Base-by-base conservation (phyloP, 163 green algal species). In the Scenedesmus sp. region DNA sequence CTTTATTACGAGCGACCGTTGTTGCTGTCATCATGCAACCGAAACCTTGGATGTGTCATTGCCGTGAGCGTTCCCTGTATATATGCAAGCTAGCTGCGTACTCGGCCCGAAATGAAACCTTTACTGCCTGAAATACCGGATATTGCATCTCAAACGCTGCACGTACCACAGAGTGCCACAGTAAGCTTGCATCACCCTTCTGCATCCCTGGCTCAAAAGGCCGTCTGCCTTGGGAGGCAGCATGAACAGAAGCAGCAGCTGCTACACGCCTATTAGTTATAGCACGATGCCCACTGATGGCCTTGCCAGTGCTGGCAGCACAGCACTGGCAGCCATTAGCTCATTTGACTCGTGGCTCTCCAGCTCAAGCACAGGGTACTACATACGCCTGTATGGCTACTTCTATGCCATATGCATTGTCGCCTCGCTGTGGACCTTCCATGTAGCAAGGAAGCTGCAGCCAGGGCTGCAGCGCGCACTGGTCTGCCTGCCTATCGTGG, bases 371-470 rank as follows among this genome's bases (percentile, higher is more conserved):
- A 66, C 46, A 57, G 85, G 85, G n/a, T 90, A 90, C 52, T 70
- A 70, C 66, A 90, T 55, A 54, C 73, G 85, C 73, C 52, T 90
- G 10, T 90, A 83, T 55, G 85, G 46, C 7, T 82, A 83, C 23
- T 90, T 83, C 52, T 90, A 90, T n/a, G 52, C 85, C 59, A 90
- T 90, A 73, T 70, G 85, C 46, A 83, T 90, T 55, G 46, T 90
- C 1, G 85, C 85, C 52, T 67, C 85, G 26, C 56, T 77, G 2
- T 92, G 88, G 88, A 82, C 89, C 18, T 92, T 85, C 88, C 64
- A 64, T 56, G 64, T 88, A 8, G 88, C 82, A 46, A 46, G 59
- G 16, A 15, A 54, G n/a, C 67, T 84, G 82, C 60, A 10, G 13
- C 82, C 82, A 10, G 81, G 82, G 13, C 18, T 23, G 6, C 73